Evolutionary conservation across 306 rosid species (phyloP).

Genomic region (Dryas octopetala): DNA sequence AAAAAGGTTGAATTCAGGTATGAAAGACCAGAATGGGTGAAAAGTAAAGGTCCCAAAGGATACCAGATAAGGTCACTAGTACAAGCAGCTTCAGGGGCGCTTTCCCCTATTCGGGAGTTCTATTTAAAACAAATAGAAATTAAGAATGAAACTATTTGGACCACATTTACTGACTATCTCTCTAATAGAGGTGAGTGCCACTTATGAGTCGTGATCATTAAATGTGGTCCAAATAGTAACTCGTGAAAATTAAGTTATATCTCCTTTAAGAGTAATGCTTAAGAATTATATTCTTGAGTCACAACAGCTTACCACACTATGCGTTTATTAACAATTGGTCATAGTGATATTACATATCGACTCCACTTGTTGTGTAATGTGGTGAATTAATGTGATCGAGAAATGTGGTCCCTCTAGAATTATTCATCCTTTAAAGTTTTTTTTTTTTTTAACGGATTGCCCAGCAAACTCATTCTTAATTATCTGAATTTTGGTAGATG

Average conservation of each 20-base stretch:
- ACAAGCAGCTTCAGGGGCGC: conserved; percentile 76
- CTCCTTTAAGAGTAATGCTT: too few relatives aligned
- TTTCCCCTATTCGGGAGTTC: conserved; percentile 1
- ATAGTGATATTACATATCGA: neutral
- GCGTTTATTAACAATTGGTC: neutral
- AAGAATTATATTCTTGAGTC: too few relatives aligned
- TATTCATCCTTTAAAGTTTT: neutral
- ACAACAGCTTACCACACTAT: too few relatives aligned
- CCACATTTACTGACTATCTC: neutral
- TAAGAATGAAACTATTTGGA: neutral
- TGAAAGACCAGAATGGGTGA: too few relatives aligned
- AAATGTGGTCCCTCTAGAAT: neutral
- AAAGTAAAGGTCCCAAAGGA: conserved; percentile 82
- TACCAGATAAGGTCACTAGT: conserved; percentile 86
- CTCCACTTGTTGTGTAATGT: neutral
- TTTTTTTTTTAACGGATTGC: conserved; percentile 22
- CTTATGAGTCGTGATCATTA: too few relatives aligned
- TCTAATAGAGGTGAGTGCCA: too few relatives aligned
- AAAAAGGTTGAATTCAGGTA: conserved; percentile 45
- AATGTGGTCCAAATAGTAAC: too few relatives aligned
- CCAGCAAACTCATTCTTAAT: conserved; percentile 7
- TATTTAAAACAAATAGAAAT: neutral
- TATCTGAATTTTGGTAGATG: conserved; percentile 46
- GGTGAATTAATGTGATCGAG: neutral
- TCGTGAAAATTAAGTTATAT: conserved; percentile 8